Percentiles rank a stretch among this genome's conserved stretches.
Evolutionary conservation across 2,329 filamentous ascomycete species (phyloP).

Genomic region (Apiospora koreana): DNA sequence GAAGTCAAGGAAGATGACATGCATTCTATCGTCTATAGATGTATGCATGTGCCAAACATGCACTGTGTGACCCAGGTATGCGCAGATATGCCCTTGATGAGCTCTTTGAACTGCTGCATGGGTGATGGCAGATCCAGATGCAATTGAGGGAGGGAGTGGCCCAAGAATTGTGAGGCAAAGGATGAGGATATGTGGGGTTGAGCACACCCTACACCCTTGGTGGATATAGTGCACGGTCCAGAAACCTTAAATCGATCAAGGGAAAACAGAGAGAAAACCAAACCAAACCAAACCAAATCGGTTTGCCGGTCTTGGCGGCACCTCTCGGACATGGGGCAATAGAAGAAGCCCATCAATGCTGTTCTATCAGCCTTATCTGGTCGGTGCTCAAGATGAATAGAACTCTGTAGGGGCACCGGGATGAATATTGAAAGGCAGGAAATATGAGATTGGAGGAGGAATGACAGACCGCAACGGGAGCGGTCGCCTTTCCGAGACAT

Average conservation of each 20-base stretch:
- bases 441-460: neutral
- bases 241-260: neutral
- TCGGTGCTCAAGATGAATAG: too few species aligned
- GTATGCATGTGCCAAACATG: neutral
- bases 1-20: too few species aligned
- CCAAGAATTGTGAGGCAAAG: neutral
- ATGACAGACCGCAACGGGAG: neutral
- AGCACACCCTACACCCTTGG: neutral
- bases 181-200: neutral
- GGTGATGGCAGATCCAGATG: neutral
- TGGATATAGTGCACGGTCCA: neutral
- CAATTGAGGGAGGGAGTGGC: neutral
- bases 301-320: neutral
- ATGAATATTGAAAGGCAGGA: too few species aligned
- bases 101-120: neutral
- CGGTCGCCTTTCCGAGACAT: neutral
- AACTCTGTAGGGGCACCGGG: too few species aligned
- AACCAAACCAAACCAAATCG: slow-evolving; percentile 1
- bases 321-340: neutral
- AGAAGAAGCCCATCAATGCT: neutral
- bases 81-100: neutral
- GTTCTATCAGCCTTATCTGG: neutral
- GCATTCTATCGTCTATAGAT: neutral
- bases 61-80: neutral
- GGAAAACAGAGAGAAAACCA: neutral